Conservation (phyloP, 225 moss, liverwort and hornwort genomes). For the Sphagnum tenellum region DNA sequence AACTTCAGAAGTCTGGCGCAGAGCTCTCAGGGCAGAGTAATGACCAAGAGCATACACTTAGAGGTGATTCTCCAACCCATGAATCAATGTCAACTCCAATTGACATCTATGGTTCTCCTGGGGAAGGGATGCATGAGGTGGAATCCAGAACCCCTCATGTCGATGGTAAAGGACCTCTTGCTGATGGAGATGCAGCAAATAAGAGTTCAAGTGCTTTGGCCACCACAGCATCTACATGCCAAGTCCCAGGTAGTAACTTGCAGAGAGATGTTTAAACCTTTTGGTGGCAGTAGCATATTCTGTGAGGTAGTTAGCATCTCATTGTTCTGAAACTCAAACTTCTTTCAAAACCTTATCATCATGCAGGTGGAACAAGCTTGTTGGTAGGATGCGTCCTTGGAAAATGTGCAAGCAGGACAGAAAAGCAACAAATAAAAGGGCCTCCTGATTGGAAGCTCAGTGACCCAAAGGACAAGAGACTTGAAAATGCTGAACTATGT, state of each 20-base stretch:
- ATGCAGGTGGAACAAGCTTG: slow-evolving; percentile 50
- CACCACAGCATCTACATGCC: slow-evolving; percentile 37
- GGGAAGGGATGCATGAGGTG: slow-evolving; percentile 29
- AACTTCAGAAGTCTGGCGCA: slow-evolving; percentile 6
- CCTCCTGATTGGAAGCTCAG: slow-evolving; percentile 31
- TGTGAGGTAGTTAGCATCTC: no score
- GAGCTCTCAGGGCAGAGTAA: slow-evolving; percentile 9
- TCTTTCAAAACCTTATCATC: no score
- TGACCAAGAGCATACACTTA: slow-evolving; percentile 25
- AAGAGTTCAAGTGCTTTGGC: slow-evolving; percentile 34
- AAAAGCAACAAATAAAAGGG: slow-evolving; percentile 39
- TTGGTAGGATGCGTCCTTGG: slow-evolving; percentile 49
- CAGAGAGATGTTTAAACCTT: neutral
- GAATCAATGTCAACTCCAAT: slow-evolving; percentile 16
- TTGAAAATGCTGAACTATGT: no score
- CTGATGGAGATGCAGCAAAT: slow-evolving; percentile 25
- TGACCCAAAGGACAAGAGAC: slow-evolving; percentile 9
- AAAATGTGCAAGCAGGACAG: slow-evolving; percentile 29
- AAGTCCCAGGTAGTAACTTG: slow-evolving; percentile 36
- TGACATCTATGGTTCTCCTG: slow-evolving; percentile 7
- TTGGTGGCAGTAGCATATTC: no score
- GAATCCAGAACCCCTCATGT: slow-evolving; percentile 17
- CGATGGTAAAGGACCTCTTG: slow-evolving; percentile 19
- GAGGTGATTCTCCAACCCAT: slow-evolving; percentile 32
- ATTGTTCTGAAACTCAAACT: no score